Conservation (phyloP, 495 filamentous ascomycete species). For the Xanthoparmelia taractica region DNA sequence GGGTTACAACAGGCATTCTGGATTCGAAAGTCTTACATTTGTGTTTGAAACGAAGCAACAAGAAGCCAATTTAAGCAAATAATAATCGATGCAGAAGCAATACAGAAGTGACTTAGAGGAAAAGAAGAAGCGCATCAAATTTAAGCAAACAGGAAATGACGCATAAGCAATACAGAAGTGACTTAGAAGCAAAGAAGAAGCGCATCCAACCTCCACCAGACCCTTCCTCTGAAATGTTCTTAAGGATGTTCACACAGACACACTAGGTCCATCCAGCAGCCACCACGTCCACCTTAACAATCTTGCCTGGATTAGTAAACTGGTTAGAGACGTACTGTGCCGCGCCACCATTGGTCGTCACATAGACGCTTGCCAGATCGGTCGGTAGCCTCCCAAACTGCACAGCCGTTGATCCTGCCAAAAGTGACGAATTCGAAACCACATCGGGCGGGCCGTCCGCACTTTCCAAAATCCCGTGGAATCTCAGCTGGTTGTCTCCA, state of each 20-base stretch:
- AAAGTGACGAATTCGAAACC: constrained; percentile 18
- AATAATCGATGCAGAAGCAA: too few species aligned
- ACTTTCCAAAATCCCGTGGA: not conserved
- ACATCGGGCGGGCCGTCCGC: not conserved
- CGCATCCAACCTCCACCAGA: too few species aligned
- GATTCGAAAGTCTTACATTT: too few species aligned
- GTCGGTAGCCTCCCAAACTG: constrained; percentile 25
- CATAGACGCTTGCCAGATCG: constrained; percentile 12
- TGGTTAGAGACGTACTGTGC: not conserved
- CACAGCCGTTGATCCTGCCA: constrained; percentile 23
- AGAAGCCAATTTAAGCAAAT: too few species aligned
- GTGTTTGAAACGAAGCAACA: too few species aligned
- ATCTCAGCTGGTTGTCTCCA: not conserved
- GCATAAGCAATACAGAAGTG: not conserved
- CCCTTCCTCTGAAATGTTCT: too few species aligned
- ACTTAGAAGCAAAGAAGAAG: not conserved
- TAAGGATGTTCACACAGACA: not conserved
- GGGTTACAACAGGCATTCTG: too few species aligned
- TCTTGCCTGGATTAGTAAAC: not conserved
- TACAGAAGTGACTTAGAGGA: not conserved
- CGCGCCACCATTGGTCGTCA: not conserved
- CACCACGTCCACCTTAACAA: not conserved
- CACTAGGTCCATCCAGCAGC: not conserved
- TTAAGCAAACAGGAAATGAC: too few species aligned
- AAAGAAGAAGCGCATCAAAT: too few species aligned